Evolutionary conservation across 2,329 filamentous ascomycete species (phyloP), one percentile per base, ranked within the genome.

Genomic region (Pseudogymnoascus sp.): DNA sequence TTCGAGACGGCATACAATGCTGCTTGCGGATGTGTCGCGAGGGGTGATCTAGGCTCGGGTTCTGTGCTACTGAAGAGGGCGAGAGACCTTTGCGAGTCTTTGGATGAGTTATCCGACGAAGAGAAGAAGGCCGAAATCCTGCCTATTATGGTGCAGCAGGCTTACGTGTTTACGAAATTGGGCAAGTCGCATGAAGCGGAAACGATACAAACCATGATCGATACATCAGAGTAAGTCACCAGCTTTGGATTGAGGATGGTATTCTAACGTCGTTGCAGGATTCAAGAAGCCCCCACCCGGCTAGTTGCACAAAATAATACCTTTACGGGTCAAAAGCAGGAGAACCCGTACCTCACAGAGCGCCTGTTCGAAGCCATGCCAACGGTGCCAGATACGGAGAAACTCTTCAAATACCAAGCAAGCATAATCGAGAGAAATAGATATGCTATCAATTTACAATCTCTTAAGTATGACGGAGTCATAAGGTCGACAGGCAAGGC

Each of bases 1-100:
- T 95, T 95, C 69, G 91, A 95, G 77, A 87, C 88, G 26, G 87
- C 89, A 10, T 96, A 90, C 77, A 96, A 96, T 74, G 83, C 85
- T 23, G 90, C 89, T 7, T 93, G 90, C 73, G 82, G 82, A 19
- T 85, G 84, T 72, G 86, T 95, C 69, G 88, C 88, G 13, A 80
- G 84, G 56, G 88, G 86, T 7, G 87, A 90, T 68, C 78, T 90
- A 38, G 80, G 77, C 4, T 82, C 85, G 67, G 90, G 85, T 1
- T 81, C 85, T 21, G 77, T 88, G 23, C 78, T 93, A 63, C 77
- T 95, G 65, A 88, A 87, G 75, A 82, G 87, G 62, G 87, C 91
- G 2, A 83, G 82, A 68, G 83, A 87, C 68, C 78, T 93, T 19
- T 95, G 90, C 72, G 85, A 89, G 72, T 83, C 83, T 4, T 82